Percentiles rank a stretch among this genome's conserved stretches.
phyloP scores from a whole-genome alignment of 2,329 filamentous ascomycete species.

The Sclerotinia minor region DNA sequence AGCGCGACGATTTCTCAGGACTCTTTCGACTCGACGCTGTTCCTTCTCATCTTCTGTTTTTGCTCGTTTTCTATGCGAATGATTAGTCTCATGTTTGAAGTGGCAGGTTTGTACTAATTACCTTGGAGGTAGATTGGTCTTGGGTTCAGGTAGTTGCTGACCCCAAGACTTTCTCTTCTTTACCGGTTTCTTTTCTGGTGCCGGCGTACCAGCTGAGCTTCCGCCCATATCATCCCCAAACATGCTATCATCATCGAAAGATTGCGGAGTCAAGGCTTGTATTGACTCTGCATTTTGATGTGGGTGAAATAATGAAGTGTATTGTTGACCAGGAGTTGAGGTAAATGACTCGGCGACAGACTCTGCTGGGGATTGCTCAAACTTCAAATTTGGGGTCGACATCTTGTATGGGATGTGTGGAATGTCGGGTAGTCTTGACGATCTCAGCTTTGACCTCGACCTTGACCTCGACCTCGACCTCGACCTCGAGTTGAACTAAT shows the following conservation, averaged over 20 bases:
- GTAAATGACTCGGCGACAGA: conserved; percentile 41
- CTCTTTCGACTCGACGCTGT: conserved; percentile 93
- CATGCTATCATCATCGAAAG: conserved; percentile 41
- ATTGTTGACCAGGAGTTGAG: conserved; percentile 40
- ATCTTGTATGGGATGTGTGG: conserved; percentile 22
- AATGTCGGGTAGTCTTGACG: neutral
- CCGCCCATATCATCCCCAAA: conserved; percentile 35
- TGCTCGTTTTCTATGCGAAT: conserved; percentile 73
- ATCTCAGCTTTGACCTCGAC: neutral
- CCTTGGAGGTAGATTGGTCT: conserved; percentile 93
- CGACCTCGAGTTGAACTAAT: neutral
- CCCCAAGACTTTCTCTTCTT: conserved; percentile 99
- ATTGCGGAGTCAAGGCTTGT: conserved; percentile 41
- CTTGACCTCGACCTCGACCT: neutral
- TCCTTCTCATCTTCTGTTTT: conserved; percentile 99
- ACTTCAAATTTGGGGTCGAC: conserved; percentile 39
- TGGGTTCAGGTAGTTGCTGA: conserved; percentile 92
- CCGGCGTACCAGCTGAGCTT: conserved; percentile 37
- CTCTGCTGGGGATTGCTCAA: conserved; percentile 40
- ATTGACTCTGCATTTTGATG: conserved; percentile 35
- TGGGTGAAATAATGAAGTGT: conserved; percentile 38
- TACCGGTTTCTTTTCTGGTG: conserved; percentile 65
- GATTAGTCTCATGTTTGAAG: conserved; percentile 29
- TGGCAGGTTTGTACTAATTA: conserved; percentile 45
- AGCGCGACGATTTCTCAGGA: conserved; percentile 91